Evolutionary conservation across 2,329 filamentous ascomycete genomes (phyloP), one percentile per base, ranked within the genome.

Genomic region (Claviceps africana): DNA sequence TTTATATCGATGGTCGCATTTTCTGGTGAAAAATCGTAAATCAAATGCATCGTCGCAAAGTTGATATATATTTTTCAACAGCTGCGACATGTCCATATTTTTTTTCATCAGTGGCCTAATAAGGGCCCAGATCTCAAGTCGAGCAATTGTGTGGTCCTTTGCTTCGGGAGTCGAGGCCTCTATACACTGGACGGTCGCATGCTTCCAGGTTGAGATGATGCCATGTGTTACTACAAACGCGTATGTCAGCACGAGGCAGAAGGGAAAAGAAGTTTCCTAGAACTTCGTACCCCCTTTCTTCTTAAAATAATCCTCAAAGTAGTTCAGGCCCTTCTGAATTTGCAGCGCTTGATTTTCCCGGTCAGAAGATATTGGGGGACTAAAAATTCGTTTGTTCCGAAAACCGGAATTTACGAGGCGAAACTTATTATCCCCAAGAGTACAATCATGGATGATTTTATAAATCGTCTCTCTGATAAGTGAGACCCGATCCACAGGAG

Each of bases 401-500:
- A n/a, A n/a, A n/a, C n/a, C n/a, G n/a, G n/a, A n/a, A n/a, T n/a
- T n/a, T n/a, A n/a, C n/a, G n/a, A n/a, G n/a, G n/a, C n/a, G n/a
- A n/a, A 44, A n/a, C 13, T 15, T 7, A 28, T 44, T 21, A 17
- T 4, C 1, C 13, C 15, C 15, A 1, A 44, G 1, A n/a, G 28
- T 28, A 9, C 1, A 25, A 25, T 25, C 2, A 17, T 17, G 2
- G 22, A 44, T n/a, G 2, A n/a, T 28, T 2, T 28, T 0, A 44
- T 44, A 44, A 1, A 44, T 2, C 8, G 1, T 2, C 1, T 15
- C 13, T 28, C 42, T 25, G 11, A 43, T 17, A 6, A 43, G 1
- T 15, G 15, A 17, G 21, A 25, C 1, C 0, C 40, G 21, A 21
- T 17, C n/a, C 15, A 1, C 0, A 1, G 1, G 21, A 21, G 15